phyloP scores from a whole-genome alignment of 2,329 filamentous ascomycete genomes.

The Phaeoacremonium minimum region DNA sequence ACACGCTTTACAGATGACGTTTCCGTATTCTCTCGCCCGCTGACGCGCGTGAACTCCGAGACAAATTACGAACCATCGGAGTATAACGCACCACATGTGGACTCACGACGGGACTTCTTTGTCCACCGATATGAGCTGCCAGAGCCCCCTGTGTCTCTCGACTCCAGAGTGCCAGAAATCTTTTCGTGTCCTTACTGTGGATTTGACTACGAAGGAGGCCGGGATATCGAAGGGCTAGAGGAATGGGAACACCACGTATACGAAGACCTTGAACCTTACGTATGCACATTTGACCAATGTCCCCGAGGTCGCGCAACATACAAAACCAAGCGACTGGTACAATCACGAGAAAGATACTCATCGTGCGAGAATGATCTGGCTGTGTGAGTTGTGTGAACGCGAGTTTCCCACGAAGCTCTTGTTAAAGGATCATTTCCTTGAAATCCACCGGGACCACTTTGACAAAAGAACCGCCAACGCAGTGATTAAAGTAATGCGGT shows the following conservation, averaged over 20 bases:
- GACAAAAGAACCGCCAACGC: not conserved
- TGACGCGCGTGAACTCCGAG: not conserved
- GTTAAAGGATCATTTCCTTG: not conserved
- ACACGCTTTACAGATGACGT: not conserved
- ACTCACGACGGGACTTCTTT: too few species aligned
- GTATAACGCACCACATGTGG: too few species aligned
- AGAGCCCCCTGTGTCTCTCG: not conserved
- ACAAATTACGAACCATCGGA: too few species aligned
- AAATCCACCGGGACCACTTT: constrained; percentile 1
- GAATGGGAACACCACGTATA: constrained; percentile 6
- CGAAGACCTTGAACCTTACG: constrained; percentile 4
- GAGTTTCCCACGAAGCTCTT: constrained; percentile 2
- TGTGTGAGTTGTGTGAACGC: constrained; percentile 2
- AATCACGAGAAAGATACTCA: constrained; percentile 3
- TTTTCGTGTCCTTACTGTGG: constrained; percentile 4
- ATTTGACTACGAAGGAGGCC: constrained; percentile 3
- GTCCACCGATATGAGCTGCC: not conserved
- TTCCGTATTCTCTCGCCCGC: not conserved
- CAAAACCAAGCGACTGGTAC: constrained; percentile 4
- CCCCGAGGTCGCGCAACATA: constrained; percentile 1
- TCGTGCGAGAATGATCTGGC: constrained; percentile 1
- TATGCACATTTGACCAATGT: constrained; percentile 7
- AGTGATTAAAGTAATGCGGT: not conserved
- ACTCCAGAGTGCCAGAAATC: not conserved
- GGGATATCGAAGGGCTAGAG: not conserved